These are phyloP conservation scores for Tritrichomonas musculus DNA, from an alignment of 208 protist species.

Conservation along the genomic window DNA sequence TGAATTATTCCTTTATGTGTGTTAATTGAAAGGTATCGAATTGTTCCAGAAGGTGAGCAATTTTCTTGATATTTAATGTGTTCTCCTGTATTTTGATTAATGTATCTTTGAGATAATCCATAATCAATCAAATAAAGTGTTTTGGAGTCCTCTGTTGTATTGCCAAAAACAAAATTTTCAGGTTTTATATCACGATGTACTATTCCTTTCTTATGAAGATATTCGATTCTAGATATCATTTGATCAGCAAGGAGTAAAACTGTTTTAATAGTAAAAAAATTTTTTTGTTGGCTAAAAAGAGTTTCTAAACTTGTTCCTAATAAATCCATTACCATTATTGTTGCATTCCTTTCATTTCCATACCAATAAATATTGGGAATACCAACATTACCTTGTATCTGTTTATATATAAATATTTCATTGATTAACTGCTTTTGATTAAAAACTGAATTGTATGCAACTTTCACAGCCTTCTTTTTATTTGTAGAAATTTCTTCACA, in stretches of 20 bases:
- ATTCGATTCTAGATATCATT: conserved; percentile 50
- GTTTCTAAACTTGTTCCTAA: conserved; percentile 92
- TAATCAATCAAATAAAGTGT: conserved; percentile 45
- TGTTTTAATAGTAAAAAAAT: conserved; percentile 1
- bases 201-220: conserved; percentile 89
- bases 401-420: conserved; percentile 84
- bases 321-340: conserved; percentile 96
- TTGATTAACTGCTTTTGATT: conserved; percentile 89
- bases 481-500: too few species aligned
- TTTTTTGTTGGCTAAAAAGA: conserved; percentile 77
- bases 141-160: conserved; percentile 64
- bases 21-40: conserved; percentile 96
- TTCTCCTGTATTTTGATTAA: conserved; percentile 85
- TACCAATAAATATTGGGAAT: conserved; percentile 86
- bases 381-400: conserved; percentile 57
- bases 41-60: conserved; percentile 71
- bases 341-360: conserved; percentile 86
- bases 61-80: conserved; percentile 90
- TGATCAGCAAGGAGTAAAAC: conserved; percentile 29
- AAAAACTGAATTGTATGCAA: conserved; percentile 55
- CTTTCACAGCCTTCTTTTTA: conserved; percentile 38
- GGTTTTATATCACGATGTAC: conserved; percentile 90
- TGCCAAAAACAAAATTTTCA: conserved; percentile 96
- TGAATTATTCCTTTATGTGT: conserved; percentile 96
- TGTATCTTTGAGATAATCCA: conserved; percentile 93